phyloP scores from a whole-genome alignment of 2,329 filamentous ascomycete species.

The Claviceps pusilla region DNA sequence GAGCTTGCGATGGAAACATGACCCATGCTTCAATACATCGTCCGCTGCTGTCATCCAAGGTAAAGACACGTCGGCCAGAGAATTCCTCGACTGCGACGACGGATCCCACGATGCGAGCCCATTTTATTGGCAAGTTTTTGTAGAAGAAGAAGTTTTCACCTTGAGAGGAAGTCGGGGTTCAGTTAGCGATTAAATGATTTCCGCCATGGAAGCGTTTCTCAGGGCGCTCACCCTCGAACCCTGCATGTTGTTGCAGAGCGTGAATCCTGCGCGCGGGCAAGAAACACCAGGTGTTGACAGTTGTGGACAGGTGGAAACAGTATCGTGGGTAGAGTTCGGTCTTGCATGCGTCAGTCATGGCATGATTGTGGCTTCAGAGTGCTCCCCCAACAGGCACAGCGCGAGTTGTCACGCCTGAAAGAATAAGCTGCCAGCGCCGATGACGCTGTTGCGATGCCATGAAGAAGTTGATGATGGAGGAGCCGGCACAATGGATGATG shows the following conservation, averaged over 20 bases:
- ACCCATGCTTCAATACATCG: conserved; percentile 34
- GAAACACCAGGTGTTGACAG: conserved; percentile 44
- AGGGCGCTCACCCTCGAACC: conserved; percentile 34
- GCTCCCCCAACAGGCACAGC: not conserved
- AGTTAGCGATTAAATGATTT: not conserved
- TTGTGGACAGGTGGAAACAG: conserved; percentile 48
- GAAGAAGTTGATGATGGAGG: not conserved
- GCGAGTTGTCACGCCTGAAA: not conserved
- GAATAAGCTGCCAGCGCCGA: not conserved
- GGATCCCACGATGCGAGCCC: conserved; percentile 55
- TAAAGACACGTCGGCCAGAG: conserved; percentile 32
- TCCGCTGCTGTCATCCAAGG: conserved; percentile 52
- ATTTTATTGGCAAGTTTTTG: conserved; percentile 62
- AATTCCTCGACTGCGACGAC: conserved; percentile 48
- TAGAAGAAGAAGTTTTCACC: conserved; percentile 49
- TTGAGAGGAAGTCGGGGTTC: conserved; percentile 1
- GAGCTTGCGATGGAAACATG: not conserved
- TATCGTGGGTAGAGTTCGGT: conserved; percentile 42
- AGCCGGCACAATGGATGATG: not conserved
- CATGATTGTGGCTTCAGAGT: conserved; percentile 20
- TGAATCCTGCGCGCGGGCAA: conserved; percentile 37
- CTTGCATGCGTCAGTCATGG: conserved; percentile 31
- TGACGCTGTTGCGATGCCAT: not conserved
- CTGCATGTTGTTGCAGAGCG: conserved; percentile 29
- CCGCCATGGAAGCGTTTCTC: not conserved